A percentile compares a stretch with the other conserved stretches of the same genome.
phyloP scores from a whole-genome alignment of 495 filamentous ascomycete species.

The Lindgomyces ingoldianus region DNA sequence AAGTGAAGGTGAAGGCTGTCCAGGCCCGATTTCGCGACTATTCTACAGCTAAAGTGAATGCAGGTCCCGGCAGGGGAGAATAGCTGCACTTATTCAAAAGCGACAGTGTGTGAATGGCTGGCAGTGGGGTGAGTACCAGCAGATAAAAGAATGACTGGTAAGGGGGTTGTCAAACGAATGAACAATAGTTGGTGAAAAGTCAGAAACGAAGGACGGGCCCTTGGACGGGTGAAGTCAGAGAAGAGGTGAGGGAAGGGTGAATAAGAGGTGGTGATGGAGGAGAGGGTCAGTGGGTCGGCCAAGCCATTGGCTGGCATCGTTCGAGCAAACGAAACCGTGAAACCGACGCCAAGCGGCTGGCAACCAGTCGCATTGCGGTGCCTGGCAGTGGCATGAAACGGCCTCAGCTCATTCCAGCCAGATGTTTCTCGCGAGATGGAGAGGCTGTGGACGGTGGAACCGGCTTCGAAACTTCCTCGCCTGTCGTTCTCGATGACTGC shows the following conservation, averaged over 20 bases:
- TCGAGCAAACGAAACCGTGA: constrained; percentile 18
- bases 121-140: background rate
- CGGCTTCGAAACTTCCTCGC: background rate
- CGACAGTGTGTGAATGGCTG: constrained; percentile 3
- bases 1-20: constrained; percentile 1
- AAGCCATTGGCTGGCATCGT: constrained; percentile 12
- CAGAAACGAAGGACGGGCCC: background rate
- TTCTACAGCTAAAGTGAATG: background rate
- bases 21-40: constrained; percentile 4
- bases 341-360: constrained; percentile 7
- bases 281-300: background rate
- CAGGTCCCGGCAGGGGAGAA: background rate
- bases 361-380: constrained; percentile 4
- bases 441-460: background rate
- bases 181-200: background rate
- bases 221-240: background rate
- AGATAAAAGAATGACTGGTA: constrained; percentile 1
- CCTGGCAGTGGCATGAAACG: constrained; percentile 14
- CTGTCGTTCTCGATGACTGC: background rate
- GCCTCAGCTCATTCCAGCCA: constrained; percentile 3
- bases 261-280: constrained; percentile 20
- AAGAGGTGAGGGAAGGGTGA: constrained; percentile 13
- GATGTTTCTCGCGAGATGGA: too few species aligned
- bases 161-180: background rate
- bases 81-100: background rate